These are phyloP conservation scores for Drosera capensis DNA, from an alignment of 148 eudicot species.

Conservation along the genomic window DNA sequence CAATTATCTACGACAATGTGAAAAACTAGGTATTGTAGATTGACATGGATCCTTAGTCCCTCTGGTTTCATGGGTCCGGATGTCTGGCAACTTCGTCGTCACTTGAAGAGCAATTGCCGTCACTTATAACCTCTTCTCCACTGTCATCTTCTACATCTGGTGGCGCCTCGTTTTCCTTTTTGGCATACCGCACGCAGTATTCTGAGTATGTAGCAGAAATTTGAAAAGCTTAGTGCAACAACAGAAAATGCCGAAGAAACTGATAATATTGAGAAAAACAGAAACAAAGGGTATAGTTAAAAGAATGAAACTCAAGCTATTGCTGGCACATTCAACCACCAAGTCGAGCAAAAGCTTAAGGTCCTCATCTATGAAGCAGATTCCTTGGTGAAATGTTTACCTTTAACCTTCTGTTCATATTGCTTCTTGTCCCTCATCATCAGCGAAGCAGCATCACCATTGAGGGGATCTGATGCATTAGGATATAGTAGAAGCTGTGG, in stretches of 20 bases:
- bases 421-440: constrained; percentile 42
- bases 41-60: too few species aligned
- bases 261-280: too few species aligned
- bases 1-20: too few species aligned
- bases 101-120: constrained; percentile 20
- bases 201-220: constrained; percentile 15
- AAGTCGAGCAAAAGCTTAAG: too few species aligned
- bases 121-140: constrained; percentile 27
- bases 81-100: constrained; percentile 37
- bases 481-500: constrained; percentile 77
- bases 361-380: too few species aligned
- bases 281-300: too few species aligned
- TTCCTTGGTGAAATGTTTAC: too few species aligned
- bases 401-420: constrained; percentile 66
- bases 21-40: too few species aligned
- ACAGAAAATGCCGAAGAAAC: too few species aligned
- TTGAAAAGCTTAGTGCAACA: too few species aligned
- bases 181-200: constrained; percentile 38
- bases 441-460: constrained; percentile 43
- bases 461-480: constrained; percentile 56
- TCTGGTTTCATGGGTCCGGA: constrained; percentile 27
- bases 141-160: constrained; percentile 23
- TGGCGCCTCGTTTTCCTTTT: constrained; percentile 14
- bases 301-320: too few species aligned
- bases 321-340: too few species aligned